Percentiles rank a stretch among this genome's conserved stretches.
Evolutionary conservation across 805 yeast species (phyloP).

Genomic region (Wickerhamiella allomyrinae): DNA sequence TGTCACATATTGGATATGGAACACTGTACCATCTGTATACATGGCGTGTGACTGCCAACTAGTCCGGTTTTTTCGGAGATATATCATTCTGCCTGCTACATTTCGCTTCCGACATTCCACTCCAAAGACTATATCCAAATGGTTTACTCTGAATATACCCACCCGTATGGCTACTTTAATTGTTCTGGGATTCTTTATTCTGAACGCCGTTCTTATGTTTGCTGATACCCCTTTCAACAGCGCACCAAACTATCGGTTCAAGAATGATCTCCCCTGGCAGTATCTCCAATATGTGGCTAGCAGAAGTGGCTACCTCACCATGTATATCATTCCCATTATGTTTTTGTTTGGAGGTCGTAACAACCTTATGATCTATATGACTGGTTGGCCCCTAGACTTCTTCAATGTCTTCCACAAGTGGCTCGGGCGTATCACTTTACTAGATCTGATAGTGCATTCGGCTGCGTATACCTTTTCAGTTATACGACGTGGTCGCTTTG

Average conservation of each 20-base stretch:
- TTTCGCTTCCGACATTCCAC: conserved; percentile 17
- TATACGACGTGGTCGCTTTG: conserved; percentile 29
- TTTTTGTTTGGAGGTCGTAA: conserved; percentile 56
- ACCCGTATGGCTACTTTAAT: conserved; percentile 29
- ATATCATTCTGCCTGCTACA: conserved; percentile 21
- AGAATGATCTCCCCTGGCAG: neutral
- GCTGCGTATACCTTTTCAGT: conserved; percentile 33
- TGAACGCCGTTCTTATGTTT: conserved; percentile 22
- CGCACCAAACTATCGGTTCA: neutral
- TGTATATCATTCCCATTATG: conserved; percentile 33
- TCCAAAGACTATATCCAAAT: conserved; percentile 6
- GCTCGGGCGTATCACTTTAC: conserved; percentile 37
- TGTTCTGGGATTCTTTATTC: conserved; percentile 22
- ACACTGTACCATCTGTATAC: neutral
- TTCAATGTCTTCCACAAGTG: conserved; percentile 49
- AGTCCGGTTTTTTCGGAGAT: neutral
- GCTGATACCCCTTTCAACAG: conserved; percentile 21
- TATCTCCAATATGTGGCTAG: neutral
- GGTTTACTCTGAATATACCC: conserved; percentile 21
- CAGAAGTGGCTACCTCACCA: conserved; percentile 9
- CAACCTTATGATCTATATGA: conserved; percentile 41
- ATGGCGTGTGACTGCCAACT: neutral
- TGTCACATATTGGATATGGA: neutral
- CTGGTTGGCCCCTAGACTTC: conserved; percentile 42
- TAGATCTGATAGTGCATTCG: conserved; percentile 40